Base-by-base conservation (phyloP, 805 yeast genomes). In the Candida fluviatilis region DNA sequence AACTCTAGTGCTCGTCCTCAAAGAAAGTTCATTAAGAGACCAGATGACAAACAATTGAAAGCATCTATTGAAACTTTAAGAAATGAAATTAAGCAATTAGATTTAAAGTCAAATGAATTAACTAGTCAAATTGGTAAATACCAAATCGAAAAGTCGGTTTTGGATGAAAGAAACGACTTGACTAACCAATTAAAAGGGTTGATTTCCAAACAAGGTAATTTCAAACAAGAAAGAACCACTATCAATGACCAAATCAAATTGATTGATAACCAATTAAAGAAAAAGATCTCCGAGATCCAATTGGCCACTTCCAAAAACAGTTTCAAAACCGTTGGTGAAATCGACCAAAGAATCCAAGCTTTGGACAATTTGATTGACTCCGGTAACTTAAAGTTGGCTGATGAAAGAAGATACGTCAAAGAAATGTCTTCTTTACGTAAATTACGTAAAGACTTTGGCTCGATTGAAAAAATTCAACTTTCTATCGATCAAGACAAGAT, bases 391-490 rank as follows among this genome's bases (percentile, higher is more conserved):
- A 78, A 86, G 52, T 78, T 93, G 55, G 97, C 89, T 38, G 96
- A 91, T 47, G 99, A 93, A 75, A 83, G 87, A 70, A 75, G 80
- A 57, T 65, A 73, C 48, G 79, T 93, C 49, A 85, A 85, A 67
- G 98, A 91, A 67, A 84, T 88, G 73, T 75, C 88, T 37, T 63
- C 81, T 33, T 76, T 93, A 61, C 81, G 91, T 65, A 88, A 86
- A 66, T 67, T 84, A 57, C 79, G 82, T 56, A 84, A 83, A 62
- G 90, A 83, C 60, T 85, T 87, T 58, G 78, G 78, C 35, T 71
- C 76, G 34, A 71, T 90, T 50, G 89, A 81, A 56, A 76, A 78
- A 52, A 76, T 77, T 52, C 96, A 88, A 70, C 77, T 77, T 51
- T 76, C 82, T 31, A 81, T 91, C 57, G 96, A 88, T 55, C 71